Base-by-base conservation (phyloP, 805 yeast genomes). In the Hanseniaspora thailandica region DNA sequence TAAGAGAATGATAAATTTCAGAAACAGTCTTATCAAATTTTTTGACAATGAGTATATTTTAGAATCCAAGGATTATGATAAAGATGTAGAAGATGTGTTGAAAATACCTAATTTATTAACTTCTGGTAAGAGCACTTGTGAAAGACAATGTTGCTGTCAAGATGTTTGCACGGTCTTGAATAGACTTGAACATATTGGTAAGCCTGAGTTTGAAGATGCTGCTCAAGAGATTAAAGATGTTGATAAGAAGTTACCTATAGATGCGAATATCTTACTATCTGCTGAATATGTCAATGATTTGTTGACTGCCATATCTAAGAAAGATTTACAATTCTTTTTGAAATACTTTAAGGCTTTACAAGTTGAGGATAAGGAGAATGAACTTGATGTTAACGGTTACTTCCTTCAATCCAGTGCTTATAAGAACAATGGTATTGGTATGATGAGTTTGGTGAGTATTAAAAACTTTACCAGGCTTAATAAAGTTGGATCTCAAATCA, bases 301-400 rank as follows among this genome's bases (percentile, higher is more conserved):
- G 85, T 40, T 64, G 36, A 22, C 8, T 33, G 1, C 59, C 57
- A 33, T 48, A 17, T 30, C 46, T 15, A 17, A 34, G 60, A 9
- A 63, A 67, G 8, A 86, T 55, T 63, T 66, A 4, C 68, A 68
- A 2, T 93, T 84, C 61, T 82, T 80, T 63, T 69, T 71, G 36
- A 76, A 81, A 52, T 90, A 96, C 94, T 86, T 86, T 61, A 68
- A 68, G 15, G 66, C 87, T 5, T 69, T 93, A 5, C 52, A 53
- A 22, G n/a, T 53, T 1, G 55, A 77, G 84, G 0, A 78, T 80
- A 58, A 97, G 90, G 64, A 95, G 26, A 40, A 35, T 15, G 43
- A 45, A 9, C 17, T 43, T 26, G 46, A 50, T 28, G 31, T 50
- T 17, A 50, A 50, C 34, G 47, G 39, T 3, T 50, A 50, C 17